Conservation (phyloP, 805 yeast genomes). For the Barnettozyma populi region DNA sequence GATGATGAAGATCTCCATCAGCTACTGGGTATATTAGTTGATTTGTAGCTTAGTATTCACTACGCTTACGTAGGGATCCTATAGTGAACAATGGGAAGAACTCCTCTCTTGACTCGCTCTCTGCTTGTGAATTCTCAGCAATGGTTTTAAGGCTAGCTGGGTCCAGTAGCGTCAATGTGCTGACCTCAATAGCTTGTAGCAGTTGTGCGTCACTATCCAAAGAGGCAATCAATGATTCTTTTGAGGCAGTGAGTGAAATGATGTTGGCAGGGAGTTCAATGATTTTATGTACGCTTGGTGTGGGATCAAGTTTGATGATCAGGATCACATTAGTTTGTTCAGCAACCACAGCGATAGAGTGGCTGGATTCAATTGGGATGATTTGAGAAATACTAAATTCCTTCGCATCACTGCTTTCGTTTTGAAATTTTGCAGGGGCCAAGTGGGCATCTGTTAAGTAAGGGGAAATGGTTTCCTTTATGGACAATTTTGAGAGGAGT, state of each 20-base stretch:
- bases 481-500: constrained; percentile 43
- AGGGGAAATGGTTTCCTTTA: constrained; percentile 36
- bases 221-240: constrained; percentile 31
- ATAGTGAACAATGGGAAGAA: constrained; percentile 46
- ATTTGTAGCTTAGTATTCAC: constrained; percentile 43
- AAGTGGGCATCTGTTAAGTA: constrained; percentile 51
- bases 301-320: constrained; percentile 25
- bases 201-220: constrained; percentile 27
- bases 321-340: constrained; percentile 46
- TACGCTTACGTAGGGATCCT: constrained; percentile 53
- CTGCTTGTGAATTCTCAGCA: constrained; percentile 15
- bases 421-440: constrained; percentile 61
- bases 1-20: no score
- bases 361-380: constrained; percentile 27
- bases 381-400: constrained; percentile 52
- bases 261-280: constrained; percentile 28
- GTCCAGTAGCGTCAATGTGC: constrained; percentile 30
- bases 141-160: constrained; percentile 29
- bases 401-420: constrained; percentile 38
- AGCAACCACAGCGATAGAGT: constrained; percentile 38
- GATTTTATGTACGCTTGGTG: constrained; percentile 22
- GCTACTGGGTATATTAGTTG: no score
- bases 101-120: constrained; percentile 20
- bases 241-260: constrained; percentile 27
- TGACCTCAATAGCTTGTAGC: constrained; percentile 11